Conservation (phyloP, 78 protist genomes). For the Dictyostelium citrinum region DNA sequence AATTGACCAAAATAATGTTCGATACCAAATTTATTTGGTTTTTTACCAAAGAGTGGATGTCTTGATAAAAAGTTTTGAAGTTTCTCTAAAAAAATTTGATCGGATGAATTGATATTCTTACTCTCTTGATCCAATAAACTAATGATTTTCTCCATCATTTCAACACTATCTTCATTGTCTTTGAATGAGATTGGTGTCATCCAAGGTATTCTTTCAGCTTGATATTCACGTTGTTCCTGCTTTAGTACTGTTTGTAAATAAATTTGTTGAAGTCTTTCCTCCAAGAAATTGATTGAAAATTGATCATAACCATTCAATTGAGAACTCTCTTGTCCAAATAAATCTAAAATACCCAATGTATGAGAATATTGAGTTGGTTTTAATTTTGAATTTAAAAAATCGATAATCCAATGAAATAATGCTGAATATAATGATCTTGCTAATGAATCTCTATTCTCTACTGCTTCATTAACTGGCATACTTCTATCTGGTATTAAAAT, state of each 20-base stretch:
- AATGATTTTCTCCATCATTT: slow-evolving; percentile 70
- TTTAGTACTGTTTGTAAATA: slow-evolving; percentile 85
- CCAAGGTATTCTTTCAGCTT: slow-evolving; percentile 60
- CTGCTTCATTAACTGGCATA: slow-evolving; percentile 52
- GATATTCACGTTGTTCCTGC: slow-evolving; percentile 89
- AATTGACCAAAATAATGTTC: slow-evolving; percentile 49
- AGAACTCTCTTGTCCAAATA: slow-evolving; percentile 91
- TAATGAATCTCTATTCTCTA: slow-evolving; percentile 80
- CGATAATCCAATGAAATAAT: slow-evolving; percentile 84
- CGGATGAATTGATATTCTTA: slow-evolving; percentile 22
- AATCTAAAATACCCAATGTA: slow-evolving; percentile 88
- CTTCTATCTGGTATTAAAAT: slow-evolving; percentile 16
- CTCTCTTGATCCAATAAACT: slow-evolving; percentile 60
- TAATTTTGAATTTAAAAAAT: slow-evolving; percentile 61
- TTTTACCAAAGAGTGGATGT: neutral
- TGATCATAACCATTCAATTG: slow-evolving; percentile 88
- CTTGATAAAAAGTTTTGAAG: slow-evolving; percentile 8
- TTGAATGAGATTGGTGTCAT: slow-evolving; percentile 16
- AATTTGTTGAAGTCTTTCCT: slow-evolving; percentile 88
- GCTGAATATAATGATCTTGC: slow-evolving; percentile 88
- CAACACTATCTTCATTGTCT: slow-evolving; percentile 66
- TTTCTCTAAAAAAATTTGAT: slow-evolving; percentile 28
- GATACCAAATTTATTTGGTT: slow-evolving; percentile 33
- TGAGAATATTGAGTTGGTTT: neutral
- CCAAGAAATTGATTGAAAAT: slow-evolving; percentile 81